Evolutionary conservation across 345 rosid species (phyloP).

Genomic region (Punica granatum): DNA sequence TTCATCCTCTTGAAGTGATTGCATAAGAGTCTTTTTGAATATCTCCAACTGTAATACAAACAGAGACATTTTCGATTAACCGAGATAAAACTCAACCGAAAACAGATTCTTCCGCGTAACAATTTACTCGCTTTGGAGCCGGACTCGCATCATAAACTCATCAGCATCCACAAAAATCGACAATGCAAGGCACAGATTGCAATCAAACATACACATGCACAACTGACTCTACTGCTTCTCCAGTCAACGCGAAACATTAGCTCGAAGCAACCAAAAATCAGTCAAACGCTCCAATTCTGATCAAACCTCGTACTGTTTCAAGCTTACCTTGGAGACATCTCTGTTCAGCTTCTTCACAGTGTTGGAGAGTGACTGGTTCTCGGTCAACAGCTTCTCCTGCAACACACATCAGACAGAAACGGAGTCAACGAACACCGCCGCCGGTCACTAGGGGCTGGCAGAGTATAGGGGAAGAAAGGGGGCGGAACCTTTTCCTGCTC

Average conservation of each 20-base stretch:
- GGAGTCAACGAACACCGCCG: not conserved
- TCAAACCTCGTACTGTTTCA: not conserved
- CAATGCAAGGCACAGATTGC: not conserved
- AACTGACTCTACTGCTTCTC: not conserved
- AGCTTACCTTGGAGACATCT: conserved; percentile 80
- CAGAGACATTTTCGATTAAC: not conserved
- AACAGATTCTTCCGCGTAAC: not conserved
- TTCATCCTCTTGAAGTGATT: conserved; percentile 81
- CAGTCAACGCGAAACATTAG: not conserved
- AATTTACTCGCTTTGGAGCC: not conserved
- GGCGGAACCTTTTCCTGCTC: conserved; percentile 62
- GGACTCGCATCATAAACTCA: not conserved
- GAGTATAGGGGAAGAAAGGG: no score
- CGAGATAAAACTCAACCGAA: no score
- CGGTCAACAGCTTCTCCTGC: conserved; percentile 68
- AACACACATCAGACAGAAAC: not conserved
- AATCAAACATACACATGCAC: not conserved
- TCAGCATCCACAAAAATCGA: not conserved
- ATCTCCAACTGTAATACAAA: conserved; percentile 62
- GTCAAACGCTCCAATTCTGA: not conserved
- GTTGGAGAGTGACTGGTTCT: conserved; percentile 50
- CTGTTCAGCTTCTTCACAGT: conserved; percentile 81
- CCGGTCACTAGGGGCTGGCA: no score
- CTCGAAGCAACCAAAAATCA: not conserved
- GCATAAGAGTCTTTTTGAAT: conserved; percentile 87